Evolutionary conservation across 2,329 filamentous ascomycete genomes (phyloP), one percentile per base, ranked within the genome.

Genomic region (Cryphonectria radicalis): DNA sequence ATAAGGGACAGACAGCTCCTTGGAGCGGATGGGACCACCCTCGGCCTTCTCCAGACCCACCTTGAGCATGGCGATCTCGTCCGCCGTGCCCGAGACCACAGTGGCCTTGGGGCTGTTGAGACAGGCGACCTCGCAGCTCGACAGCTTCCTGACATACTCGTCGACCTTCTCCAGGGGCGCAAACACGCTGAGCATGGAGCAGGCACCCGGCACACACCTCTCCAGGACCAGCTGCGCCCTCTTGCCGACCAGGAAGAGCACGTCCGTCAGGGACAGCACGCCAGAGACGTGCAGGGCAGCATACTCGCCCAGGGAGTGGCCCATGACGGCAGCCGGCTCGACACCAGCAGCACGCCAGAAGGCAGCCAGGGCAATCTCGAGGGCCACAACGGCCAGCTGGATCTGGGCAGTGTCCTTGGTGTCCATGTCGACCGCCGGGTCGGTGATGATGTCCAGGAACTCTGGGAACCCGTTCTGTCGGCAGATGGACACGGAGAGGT

Each of bases 91-190:
- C 8, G 79, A 80, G 14, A 94, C 82, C 4, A 94, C 92, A 19
- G 89, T 93, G 76, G 92, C 91, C 63, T 87, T 83, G 0, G 90
- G 88, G 0, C 89, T 88, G 75, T 95, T 95, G 76, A 93, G 85
- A 80, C 92, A 94, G 14, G 92, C 90, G 28, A 85, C 73, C 35
- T 84, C 84, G 57, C 83, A 77, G 17, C 79, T 82, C 77, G 75
- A 73, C 37, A 76, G 73, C 53, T 79, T 84, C 76, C 77, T 77
- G 46, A 87, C 82, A 70, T 84, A 83, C 40, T 85, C 82, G 60
- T 81, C 83, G 74, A 88, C 86, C 28, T 84, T 82, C 42, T 88
- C 84, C 17, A 83, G 79, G 11, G 81, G 79, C 10, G 80, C 82
- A 68, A 82, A 79, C 11, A 84, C 79, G 42, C 81, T 80, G 63